Evolutionary conservation across 768 basidiomycete species (phyloP), one percentile per base, ranked within the genome.

Genomic region (Tricholoma saponaceum): DNA sequence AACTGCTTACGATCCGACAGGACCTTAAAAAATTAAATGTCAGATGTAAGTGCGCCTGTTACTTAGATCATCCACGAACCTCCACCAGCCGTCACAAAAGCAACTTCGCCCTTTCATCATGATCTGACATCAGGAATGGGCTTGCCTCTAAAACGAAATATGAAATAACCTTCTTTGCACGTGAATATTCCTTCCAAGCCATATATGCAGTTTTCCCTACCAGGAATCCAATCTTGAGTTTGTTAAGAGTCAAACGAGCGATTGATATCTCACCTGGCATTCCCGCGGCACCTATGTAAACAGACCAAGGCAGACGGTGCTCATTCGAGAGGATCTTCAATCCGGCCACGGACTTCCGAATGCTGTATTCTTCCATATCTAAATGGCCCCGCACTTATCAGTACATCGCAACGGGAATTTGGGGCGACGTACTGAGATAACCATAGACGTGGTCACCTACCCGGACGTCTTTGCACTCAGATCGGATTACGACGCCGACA

Each of bases 1-100:
- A 22, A 25, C 6, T 1, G 73, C 82, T 26, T 64, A 84, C 81
- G 81, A 80, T 60, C 87, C 88, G 26, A 90, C 86, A 14, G 84
- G 72, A 6, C 64, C 61, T 62, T 23, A 74, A 60, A 23, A n/a
- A n/a, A n/a, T n/a, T 32, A 9, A 23, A 10, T 30, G 52, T 35
- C 16, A 52, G 39, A 28, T 10, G 46, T 14, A 3, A 2, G 28
- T 4, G 3, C 18, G 4, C 10, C 5, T 22, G 18, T 33, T 6
- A 1, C 3, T 4, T 47, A 14, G 14, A 46, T 0, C 1, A 23
- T 25, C 1, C 14, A 52, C 52, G 2, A 60, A 62, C 76, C 77
- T 37, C 72, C 79, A 22, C 75, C 79, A 32, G 74, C 65, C 0
- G 72, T 73, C 1, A 81, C 72, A 51, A 77, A 81, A 0, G 67